Evolutionary conservation across 495 filamentous ascomycete species (phyloP), one percentile per base, ranked within the genome.

Genomic region (Pseudomonodictys pantanalensis): DNA sequence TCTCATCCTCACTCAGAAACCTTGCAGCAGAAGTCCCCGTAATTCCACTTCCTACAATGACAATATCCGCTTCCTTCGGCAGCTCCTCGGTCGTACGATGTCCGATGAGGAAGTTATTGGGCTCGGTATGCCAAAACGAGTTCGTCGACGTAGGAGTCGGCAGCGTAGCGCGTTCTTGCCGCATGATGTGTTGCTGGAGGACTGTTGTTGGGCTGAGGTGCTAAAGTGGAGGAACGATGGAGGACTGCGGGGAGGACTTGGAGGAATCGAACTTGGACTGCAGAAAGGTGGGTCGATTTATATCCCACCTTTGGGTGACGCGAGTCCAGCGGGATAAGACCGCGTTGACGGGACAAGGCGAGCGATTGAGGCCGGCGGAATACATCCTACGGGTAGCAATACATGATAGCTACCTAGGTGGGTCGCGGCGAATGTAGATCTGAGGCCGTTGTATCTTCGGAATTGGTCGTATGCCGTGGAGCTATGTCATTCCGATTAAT

Each of bases 61-160:
- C 79, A 24, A 91, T 79, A 33, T 89, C 86, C 1, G 78, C 75
- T 30, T 70, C 57, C 5, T 66, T 43, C 0, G 90, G 88, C 1
- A 93, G 71, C 0, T 79, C 71, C 3, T 71, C 47, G 0, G 86
- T 90, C 2, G 85, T 81, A 0, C 77, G 73, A 62, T 88, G 83
- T 15, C 80, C 80, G 1, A 83, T 71, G 0, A 87, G 75, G 38
- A 77, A 76, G 2, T 77, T 62, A 2, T 75, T 77, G 1, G 82
- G 84, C 51, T 86, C 77, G 8, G 76, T 75, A 60, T 84, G 83
- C 90, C 91, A 96, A 72, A 88, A 93, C 0, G 89, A 86, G 7
- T 76, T 69, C 1, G 86, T 89, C 0, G 59, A 59, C 20, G 18
- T 49, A n/a, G 59, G 64, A n/a, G 54, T 63, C 5, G 64, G 64